Base-by-base conservation (phyloP, 257 asterid species). In the Solanum bukasovii region DNA sequence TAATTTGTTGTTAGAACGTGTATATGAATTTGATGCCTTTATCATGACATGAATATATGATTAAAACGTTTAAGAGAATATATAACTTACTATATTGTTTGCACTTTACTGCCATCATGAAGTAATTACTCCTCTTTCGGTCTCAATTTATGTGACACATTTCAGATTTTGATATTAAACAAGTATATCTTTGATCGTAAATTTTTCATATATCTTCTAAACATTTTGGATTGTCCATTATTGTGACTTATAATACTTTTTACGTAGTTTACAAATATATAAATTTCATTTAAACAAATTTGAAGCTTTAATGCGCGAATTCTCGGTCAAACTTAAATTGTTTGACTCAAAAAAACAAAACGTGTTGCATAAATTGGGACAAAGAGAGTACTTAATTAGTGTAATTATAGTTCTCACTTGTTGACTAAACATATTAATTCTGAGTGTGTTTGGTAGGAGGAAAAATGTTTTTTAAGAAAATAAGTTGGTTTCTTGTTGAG, bases 121-220 rank as follows among this genome's bases (percentile, higher is more conserved):
- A 71, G n/a, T 71, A 71, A 31, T 71, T 56, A 56, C 0, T 16
- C 63, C 63, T 52, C 9, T 0, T 0, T 0, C 4, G 1, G 0
- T 52, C 2, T 52, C n/a, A 52, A 52, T 52, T 52, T 16, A 52
- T 52, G 9, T 18, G 63, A 52, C 0, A 6, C n/a, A 16, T 52
- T 52, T 52, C 0, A 16, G 9, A 16, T 52, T 16, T 16, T 0
- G 4, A 52, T 0, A 52, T 52, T 16, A 2, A 52, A 52, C 20
- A 52, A 14, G 3, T 52, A 16, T 52, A 16, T 16, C 9, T 6
- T 52, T 52, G 0, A 16, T 52, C 0, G 3, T 52, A 52, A 52
- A 5, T 0, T 52, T 49, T 49, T 13, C 61, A 5, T 49, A 49
- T 14, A 49, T 49, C 8, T 14, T 49, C 21, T 49, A 49, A 49